Base-by-base conservation (phyloP, 495 filamentous ascomycete species). In the Cercophora newfieldiana region DNA sequence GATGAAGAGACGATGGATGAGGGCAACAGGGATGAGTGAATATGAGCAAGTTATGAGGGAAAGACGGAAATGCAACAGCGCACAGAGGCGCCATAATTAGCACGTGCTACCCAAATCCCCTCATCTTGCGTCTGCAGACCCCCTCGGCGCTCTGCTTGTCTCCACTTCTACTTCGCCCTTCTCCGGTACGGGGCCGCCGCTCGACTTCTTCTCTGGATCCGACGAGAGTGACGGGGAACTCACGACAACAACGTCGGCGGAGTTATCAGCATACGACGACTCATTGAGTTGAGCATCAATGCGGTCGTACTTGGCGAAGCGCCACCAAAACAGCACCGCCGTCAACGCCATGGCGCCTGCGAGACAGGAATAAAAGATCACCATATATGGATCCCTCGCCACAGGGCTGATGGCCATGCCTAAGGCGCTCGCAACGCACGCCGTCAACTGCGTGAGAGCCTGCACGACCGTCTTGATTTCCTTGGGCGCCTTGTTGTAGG, bases 281-380 rank as follows among this genome's bases (percentile, higher is more conserved):
- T 57, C 55, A 26, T 57, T 57, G 7, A 57, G 55, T 2, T 44
- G 37, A 44, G 37, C 57, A 22, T 60, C 57, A 16, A 60, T 60
- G 7, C 57, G 57, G 33, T 72, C 67, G 30, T 69, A 71, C 66
- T 73, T 74, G 3, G 66, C 68, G 37, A 80, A 79, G 19, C 65
- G 58, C 28, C 69, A 67, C 70, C 73, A 77, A 50, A 80, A 80
- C 18, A 65, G 29, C 26, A 62, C 51, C 33, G 74, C 67, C 24
- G 66, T 71, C 26, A 77, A 5, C 19, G 54, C 65, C 56, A 78
- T 78, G 30, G 64, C 72, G 1, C 75, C 80, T 1, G 80, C 71
- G n/a, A 75, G 73, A 29, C 59, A 77, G 14, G 68, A 67, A 69
- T 83, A 86, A 66, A 86, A 78, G 31, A 72, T 75, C 5, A 84